Base-by-base conservation (phyloP, 371 early-diverging fungal species). In the Mortierella sp. region DNA sequence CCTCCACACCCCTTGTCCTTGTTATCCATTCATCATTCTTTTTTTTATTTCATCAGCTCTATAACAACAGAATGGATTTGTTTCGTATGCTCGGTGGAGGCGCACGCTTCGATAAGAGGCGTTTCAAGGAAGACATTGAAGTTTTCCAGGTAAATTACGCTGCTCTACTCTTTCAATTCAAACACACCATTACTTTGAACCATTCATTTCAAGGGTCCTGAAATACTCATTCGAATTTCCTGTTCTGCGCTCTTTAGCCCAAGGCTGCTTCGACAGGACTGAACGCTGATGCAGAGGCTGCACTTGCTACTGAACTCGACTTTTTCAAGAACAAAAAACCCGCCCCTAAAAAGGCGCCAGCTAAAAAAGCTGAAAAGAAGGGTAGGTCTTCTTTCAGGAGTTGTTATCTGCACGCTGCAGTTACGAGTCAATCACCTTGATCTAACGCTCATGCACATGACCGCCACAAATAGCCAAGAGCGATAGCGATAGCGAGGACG, bases 31-130 rank as follows among this genome's bases (percentile, higher is more conserved):
- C 39, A 30, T 43, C 62, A 24, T 49, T 30, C 40, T 65, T 30
- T 52, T 58, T 18, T 30, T 63, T 28, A 24, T 26, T 52, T 57
- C 39, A 37, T 58, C 43, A 63, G 28, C 59, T 18, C 30, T 22
- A 64, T 54, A 62, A 45, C 52, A 37, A 69, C 37, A 78, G 16
- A 57, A 92, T 93, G 93, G 96, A 96, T 85, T 83, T 95, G 64
- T 96, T 97, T 87, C 87, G 89, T 45, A 83, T 92, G 59, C 86
- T 97, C 59, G 93, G 95, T 26, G 89, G 92, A n/a, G 96, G 96
- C 24, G 94, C 96, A 4, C 91, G 86, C 68, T 96, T 97, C 66
- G 90, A 97, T 85, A 93, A 92, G 73, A 87, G 87, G 60, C 90
- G 93, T 12, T 96, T 95, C 78, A 84, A 87, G 47, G 84, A 89